Base-by-base conservation (phyloP, 306 rosid species). In the Carpinus fangiana region DNA sequence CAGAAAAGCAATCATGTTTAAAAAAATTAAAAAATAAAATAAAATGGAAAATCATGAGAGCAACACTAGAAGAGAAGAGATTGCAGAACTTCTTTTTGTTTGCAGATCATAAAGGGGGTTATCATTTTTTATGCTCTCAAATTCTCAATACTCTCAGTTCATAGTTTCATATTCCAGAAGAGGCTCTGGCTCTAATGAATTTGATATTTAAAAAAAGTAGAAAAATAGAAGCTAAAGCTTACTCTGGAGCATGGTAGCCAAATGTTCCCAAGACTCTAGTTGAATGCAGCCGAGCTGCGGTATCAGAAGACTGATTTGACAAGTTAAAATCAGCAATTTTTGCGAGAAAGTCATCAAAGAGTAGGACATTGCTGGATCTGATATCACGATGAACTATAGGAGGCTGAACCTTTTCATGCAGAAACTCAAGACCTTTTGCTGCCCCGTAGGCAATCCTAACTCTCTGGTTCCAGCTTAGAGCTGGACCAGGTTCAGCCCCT, bases 241-340 rank as follows among this genome's bases (percentile, higher is more conserved):
- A 95, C 99, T 95, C 99, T 56, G 99, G 99, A 79, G 99, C 98
- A 79, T 95, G 99, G 83, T 95, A 95, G 43, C 98, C 99, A 68
- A 95, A 95, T 34, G 99, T 95, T 85, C 99, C 99, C 85, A 95
- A 89, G 78, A 92, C 98, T 82, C 98, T 90, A 62, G 98, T 94
- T 34, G 98, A 94, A 82, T 94, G 98, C 18, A 94, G 88, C 36
- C 97, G 81, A 26, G 97, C 97, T 0, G 98, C 97, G 0, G 97
- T 94, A 70, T 94, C 98, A 9, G 97, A 94, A 6, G 97, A 82
- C 83, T 94, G 98, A 80, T 88, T 94, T 75, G 97, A 84, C 87
- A 92, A 84, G 90, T 85, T 94, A 82, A 94, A 92, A 83, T 94
- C 98, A 2, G 97, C 94, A 51, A 94, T 84, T 90, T 94, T 94